A percentile compares a stretch with the other conserved stretches of the same genome.
Conservation (phyloP, 352 stramenopile species). For the Phytopythium sindhum region DNA sequence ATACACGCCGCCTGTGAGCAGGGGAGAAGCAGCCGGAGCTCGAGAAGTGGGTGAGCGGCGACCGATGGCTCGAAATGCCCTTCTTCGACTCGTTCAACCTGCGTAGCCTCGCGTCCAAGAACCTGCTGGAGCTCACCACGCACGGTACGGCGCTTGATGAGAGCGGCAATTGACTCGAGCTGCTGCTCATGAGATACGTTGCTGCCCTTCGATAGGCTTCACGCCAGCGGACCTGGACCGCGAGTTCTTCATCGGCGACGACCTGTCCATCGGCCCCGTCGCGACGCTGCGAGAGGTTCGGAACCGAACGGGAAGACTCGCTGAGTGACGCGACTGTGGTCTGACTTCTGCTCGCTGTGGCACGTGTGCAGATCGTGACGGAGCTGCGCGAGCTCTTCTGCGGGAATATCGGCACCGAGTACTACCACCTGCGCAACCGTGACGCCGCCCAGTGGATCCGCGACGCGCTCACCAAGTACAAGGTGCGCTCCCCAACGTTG, state of each 20-base stretch:
- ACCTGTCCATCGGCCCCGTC: constrained; percentile 80
- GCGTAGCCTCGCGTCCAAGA: constrained; percentile 74
- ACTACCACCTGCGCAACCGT: constrained; percentile 96
- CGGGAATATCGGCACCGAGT: constrained; percentile 95
- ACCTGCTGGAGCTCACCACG: constrained; percentile 77
- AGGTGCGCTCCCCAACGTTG: constrained; percentile 20
- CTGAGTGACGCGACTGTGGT: too few species aligned
- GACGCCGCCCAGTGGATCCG: constrained; percentile 86
- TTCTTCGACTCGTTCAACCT: constrained; percentile 90
- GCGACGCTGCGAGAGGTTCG: constrained; percentile 63
- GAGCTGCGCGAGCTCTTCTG: constrained; percentile 96
- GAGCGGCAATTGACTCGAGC: background rate
- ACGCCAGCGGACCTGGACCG: constrained; percentile 86
- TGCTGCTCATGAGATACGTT: background rate
- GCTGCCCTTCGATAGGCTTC: constrained; percentile 64
- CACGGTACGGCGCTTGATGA: constrained; percentile 37
- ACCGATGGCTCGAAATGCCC: constrained; percentile 78
- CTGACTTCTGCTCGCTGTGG: constrained; percentile 45
- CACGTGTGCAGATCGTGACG: constrained; percentile 78
- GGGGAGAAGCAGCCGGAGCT: constrained; percentile 80
- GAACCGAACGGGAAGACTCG: background rate
- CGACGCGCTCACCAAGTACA: constrained; percentile 60
- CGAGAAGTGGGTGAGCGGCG: constrained; percentile 82
- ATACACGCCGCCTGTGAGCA: constrained; percentile 12
- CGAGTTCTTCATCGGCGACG: constrained; percentile 90